Evolutionary conservation across 805 yeast genomes (phyloP).

Genomic region (Lipomyces orientalis): DNA sequence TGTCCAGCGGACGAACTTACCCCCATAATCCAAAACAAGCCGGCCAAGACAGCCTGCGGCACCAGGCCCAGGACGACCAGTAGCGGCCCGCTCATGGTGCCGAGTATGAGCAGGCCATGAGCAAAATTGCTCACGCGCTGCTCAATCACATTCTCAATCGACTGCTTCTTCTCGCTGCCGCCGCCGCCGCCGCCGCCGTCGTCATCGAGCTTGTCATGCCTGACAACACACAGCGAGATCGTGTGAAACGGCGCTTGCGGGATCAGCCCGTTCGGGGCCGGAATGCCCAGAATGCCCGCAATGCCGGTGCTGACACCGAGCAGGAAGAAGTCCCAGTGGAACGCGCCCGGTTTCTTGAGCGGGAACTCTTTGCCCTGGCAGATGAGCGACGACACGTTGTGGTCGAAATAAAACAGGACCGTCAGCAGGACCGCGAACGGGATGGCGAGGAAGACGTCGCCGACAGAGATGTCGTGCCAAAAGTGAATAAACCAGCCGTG

Average conservation of each 20-base stretch:
- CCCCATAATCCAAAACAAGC: constrained; percentile 93
- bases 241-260: constrained; percentile 98
- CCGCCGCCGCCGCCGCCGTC: not conserved
- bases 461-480: constrained; percentile 70
- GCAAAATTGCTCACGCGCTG: constrained; percentile 83
- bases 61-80: constrained; percentile 77
- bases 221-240: constrained; percentile 67
- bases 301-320: constrained; percentile 87
- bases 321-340: constrained; percentile 89
- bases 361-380: constrained; percentile 86
- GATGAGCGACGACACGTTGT: constrained; percentile 90
- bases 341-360: constrained; percentile 81
- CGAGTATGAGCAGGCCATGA: constrained; percentile 84
- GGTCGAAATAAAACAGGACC: constrained; percentile 88
- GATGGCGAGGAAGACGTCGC: constrained; percentile 82
- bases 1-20: constrained; percentile 43
- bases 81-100: constrained; percentile 88
- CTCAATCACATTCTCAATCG: constrained; percentile 67
- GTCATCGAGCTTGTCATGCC: constrained; percentile 41
- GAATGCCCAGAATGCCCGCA: constrained; percentile 86
- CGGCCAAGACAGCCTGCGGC: constrained; percentile 93
- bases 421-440: constrained; percentile 92
- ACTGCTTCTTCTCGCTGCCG: not conserved
- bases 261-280: constrained; percentile 94
- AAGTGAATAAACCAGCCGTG: constrained; percentile 81